These are phyloP conservation scores for Aureobasidium melanogenum DNA, from an alignment of 2,329 filamentous ascomycete genomes.

Conservation along the genomic window DNA sequence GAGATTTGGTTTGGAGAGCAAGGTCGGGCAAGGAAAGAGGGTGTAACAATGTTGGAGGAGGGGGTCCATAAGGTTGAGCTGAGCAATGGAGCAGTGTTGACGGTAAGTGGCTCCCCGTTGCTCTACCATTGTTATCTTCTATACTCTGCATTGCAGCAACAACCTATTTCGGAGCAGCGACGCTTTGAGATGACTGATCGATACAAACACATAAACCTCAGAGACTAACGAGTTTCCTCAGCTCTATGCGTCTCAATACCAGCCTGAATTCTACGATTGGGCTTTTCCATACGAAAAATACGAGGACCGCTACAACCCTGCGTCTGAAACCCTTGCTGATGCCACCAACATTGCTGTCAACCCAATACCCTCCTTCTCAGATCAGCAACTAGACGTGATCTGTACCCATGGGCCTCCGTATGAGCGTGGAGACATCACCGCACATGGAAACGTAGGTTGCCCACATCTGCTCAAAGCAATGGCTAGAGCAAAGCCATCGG, in stretches of 20 bases:
- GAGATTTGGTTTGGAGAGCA: slow-evolving; percentile 39
- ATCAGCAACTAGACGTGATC: slow-evolving; percentile 42
- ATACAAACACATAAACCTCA: too few species aligned
- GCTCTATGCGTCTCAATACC: slow-evolving; percentile 46
- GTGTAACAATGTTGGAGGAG: slow-evolving; percentile 38
- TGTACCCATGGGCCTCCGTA: slow-evolving; percentile 54
- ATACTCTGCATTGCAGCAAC: background rate
- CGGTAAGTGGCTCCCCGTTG: slow-evolving; percentile 12
- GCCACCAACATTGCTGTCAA: slow-evolving; percentile 24
- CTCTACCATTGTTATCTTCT: background rate
- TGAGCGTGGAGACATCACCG: slow-evolving; percentile 40
- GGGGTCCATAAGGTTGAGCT: slow-evolving; percentile 40
- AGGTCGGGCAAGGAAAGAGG: slow-evolving; percentile 12
- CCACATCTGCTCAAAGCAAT: slow-evolving; percentile 44
- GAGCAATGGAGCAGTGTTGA: slow-evolving; percentile 40
- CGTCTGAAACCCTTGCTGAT: slow-evolving; percentile 18
- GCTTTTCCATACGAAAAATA: slow-evolving; percentile 46
- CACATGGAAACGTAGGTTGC: slow-evolving; percentile 42
- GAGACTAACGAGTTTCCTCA: background rate
- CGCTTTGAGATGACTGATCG: too few species aligned
- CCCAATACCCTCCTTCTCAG: slow-evolving; percentile 25
- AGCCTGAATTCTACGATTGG: slow-evolving; percentile 48
- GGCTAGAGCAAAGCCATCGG: slow-evolving; percentile 39
- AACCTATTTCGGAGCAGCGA: background rate
- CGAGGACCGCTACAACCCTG: slow-evolving; percentile 45